These are phyloP conservation scores for Saururus chinensis DNA, from an alignment of 164 flowering plant genomes.

Conservation along the genomic window DNA sequence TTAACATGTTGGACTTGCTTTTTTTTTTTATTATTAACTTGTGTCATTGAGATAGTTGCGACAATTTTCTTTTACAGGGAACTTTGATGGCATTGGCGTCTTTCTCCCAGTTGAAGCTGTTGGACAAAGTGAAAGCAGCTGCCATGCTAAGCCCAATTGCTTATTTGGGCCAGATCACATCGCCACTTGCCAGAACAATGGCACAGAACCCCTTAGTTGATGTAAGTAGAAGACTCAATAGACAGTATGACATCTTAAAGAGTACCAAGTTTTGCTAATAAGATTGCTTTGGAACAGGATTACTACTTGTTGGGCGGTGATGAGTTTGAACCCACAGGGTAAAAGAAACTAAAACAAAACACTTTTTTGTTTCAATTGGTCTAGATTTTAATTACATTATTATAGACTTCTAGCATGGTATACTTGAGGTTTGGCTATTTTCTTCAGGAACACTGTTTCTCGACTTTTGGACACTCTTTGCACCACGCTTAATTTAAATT, in stretches of 20 bases:
- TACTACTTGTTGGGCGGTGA: constrained; percentile 32
- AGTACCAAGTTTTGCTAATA: not conserved
- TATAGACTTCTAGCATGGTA: not conserved
- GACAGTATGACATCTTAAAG: no score
- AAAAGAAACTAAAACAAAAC: constrained; percentile 13
- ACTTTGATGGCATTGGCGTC: constrained; percentile 64
- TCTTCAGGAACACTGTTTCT: constrained; percentile 32
- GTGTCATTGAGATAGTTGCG: not conserved
- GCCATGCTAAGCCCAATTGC: constrained; percentile 75
- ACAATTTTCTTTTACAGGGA: constrained; percentile 27
- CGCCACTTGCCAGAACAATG: constrained; percentile 33
- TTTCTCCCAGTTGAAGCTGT: constrained; percentile 34
- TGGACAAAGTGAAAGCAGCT: constrained; percentile 49
- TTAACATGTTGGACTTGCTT: not conserved
- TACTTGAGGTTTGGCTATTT: no score
- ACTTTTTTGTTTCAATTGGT: not conserved
- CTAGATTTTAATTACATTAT: no score
- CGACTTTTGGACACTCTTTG: constrained; percentile 36
- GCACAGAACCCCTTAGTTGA: constrained; percentile 43
- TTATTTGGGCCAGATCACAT: constrained; percentile 44
- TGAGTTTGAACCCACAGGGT: constrained; percentile 57
- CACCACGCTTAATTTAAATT: constrained; percentile 31
- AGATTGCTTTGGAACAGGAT: constrained; percentile 17
- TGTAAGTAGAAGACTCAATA: constrained; percentile 18
- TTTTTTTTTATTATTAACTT: no score